Conservation (phyloP, 345 rosid genomes). For the Eucalyptus regnans region DNA sequence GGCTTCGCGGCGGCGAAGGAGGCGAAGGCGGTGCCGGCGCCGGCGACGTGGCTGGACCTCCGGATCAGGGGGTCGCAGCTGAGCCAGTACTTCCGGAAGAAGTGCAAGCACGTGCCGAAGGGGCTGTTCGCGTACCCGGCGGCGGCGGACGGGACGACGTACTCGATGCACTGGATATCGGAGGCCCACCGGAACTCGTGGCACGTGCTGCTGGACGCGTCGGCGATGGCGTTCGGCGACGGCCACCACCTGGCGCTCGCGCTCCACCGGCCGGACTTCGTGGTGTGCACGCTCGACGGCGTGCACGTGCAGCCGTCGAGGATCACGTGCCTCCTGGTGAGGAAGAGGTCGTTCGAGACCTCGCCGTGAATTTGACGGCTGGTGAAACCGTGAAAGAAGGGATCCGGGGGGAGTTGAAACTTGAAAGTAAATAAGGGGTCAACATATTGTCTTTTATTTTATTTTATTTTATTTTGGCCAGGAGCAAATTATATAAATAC, state of each 20-base stretch:
- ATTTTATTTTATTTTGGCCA: background rate
- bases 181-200: constrained; percentile 67
- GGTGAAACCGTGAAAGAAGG: background rate
- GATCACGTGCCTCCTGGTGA: constrained; percentile 29
- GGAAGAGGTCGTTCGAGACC: constrained; percentile 25
- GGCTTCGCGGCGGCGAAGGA: constrained; percentile 33
- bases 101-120: constrained; percentile 44
- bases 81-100: constrained; percentile 56
- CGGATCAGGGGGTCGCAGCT: constrained; percentile 60
- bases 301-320: constrained; percentile 21
- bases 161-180: constrained; percentile 68
- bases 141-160: constrained; percentile 16
- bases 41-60: constrained; percentile 56
- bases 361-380: background rate
- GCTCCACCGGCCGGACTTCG: constrained; percentile 39
- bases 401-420: background rate
- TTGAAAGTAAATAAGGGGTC: background rate
- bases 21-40: constrained; percentile 38
- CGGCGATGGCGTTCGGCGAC: constrained; percentile 28
- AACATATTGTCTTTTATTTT: background rate
- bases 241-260: constrained; percentile 33
- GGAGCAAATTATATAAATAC: background rate
- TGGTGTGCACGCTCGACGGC: constrained; percentile 21
- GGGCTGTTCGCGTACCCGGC: constrained; percentile 52
- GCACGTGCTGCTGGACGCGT: constrained; percentile 53